Evolutionary conservation across 2,329 filamentous ascomycete genomes (phyloP).

Genomic region (Cercospora sp.): DNA sequence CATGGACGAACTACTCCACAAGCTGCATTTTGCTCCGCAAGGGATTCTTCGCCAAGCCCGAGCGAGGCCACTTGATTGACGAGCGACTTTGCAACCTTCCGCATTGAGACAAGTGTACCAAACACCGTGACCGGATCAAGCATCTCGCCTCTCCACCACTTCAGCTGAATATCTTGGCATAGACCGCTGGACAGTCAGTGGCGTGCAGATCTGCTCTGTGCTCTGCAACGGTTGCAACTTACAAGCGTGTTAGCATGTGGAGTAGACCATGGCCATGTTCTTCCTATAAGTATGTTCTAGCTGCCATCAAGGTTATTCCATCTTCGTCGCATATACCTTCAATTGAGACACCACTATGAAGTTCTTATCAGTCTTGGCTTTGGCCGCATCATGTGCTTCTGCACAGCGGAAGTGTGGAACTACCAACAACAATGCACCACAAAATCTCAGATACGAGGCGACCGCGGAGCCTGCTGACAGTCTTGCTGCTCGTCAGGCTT

Average conservation of each 20-base stretch:
- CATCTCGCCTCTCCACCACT: neutral
- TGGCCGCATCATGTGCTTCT: slow-evolving; percentile 12
- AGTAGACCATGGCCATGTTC: neutral
- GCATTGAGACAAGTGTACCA: neutral
- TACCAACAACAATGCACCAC: slow-evolving; percentile 1
- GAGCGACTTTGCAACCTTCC: neutral
- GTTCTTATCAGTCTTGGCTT: slow-evolving; percentile 1
- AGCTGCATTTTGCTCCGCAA: slow-evolving; percentile 2
- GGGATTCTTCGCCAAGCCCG: slow-evolving; percentile 1
- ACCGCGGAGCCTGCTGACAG: slow-evolving; percentile 4
- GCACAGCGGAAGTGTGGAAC: slow-evolving; percentile 13
- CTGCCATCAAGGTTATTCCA: neutral
- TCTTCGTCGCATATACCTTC: neutral
- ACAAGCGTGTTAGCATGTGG: neutral
- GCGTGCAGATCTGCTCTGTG: neutral
- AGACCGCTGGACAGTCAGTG: neutral
- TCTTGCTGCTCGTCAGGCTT: slow-evolving; percentile 1
- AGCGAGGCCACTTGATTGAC: neutral
- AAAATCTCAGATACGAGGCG: neutral
- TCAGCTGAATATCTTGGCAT: slow-evolving; percentile 3
- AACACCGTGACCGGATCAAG: neutral
- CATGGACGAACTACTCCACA: neutral
- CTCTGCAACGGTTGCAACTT: neutral
- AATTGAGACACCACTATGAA: slow-evolving; percentile 7
- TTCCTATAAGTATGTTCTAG: slow-evolving; percentile 5